phyloP scores from a whole-genome alignment of 1,284 basidiomycete genomes.

The Ganoderma lucidum region DNA sequence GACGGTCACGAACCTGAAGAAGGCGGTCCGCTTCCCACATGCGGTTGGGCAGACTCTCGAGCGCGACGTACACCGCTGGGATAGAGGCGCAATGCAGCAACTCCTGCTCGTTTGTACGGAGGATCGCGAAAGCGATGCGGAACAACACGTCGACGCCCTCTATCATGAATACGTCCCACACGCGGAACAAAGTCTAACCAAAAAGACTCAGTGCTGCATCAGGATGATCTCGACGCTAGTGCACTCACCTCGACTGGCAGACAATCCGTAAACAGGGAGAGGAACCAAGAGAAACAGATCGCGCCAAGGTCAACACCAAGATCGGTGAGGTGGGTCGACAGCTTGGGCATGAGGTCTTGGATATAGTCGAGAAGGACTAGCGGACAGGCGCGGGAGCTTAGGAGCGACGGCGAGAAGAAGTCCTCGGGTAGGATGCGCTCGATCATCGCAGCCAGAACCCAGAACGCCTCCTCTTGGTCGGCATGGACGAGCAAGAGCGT shows the following conservation, averaged over 20 bases:
- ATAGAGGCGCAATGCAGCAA: constrained; percentile 85
- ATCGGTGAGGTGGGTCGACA: constrained; percentile 78
- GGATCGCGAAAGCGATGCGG: constrained; percentile 87
- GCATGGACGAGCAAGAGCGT: constrained; percentile 93
- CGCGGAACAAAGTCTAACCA: constrained; percentile 81
- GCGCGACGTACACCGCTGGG: constrained; percentile 85
- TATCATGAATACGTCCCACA: constrained; percentile 96
- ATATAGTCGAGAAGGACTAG: constrained; percentile 91
- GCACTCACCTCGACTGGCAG: constrained; percentile 86
- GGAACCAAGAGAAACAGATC: constrained; percentile 98
- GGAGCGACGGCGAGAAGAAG: constrained; percentile 84
- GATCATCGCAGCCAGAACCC: constrained; percentile 91
- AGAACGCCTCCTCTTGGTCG: constrained; percentile 96
- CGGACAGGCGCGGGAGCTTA: constrained; percentile 94
- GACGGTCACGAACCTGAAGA: constrained; percentile 68
- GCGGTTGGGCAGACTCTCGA: constrained; percentile 88
- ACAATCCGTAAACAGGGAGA: constrained; percentile 96
- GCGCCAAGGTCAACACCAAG: constrained; percentile 92
- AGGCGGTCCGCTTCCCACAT: constrained; percentile 94
- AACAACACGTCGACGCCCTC: constrained; percentile 95
- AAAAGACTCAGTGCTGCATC: constrained; percentile 12
- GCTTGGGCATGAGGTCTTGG: constrained; percentile 76
- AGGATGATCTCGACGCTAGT: neutral
- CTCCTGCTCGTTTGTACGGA: constrained; percentile 85
- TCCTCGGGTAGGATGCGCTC: constrained; percentile 85